Conservation (phyloP, 495 filamentous ascomycete species). For the Penicillium cinerascens region DNA sequence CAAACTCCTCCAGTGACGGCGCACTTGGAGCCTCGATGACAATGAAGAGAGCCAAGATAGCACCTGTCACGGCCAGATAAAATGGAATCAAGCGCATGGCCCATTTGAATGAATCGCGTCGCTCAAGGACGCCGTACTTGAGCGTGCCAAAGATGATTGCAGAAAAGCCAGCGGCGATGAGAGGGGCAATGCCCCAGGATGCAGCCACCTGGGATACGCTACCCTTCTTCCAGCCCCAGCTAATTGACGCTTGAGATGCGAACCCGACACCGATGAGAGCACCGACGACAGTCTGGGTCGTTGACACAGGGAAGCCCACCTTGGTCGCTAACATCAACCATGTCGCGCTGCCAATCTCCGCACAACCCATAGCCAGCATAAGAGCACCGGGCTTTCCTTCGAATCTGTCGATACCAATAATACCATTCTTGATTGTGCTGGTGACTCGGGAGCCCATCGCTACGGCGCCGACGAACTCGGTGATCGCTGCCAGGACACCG, state of each 20-base stretch:
- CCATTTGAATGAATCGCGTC: slow-evolving; percentile 53
- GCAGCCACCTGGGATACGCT: slow-evolving; percentile 58
- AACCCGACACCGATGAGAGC: slow-evolving; percentile 63
- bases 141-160: slow-evolving; percentile 60
- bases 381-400: slow-evolving; percentile 48
- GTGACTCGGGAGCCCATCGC: slow-evolving; percentile 62
- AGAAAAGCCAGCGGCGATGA: slow-evolving; percentile 54
- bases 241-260: slow-evolving; percentile 51
- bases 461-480: slow-evolving; percentile 57
- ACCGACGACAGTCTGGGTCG: slow-evolving; percentile 62
- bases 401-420: slow-evolving; percentile 55
- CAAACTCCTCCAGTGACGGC: slow-evolving; percentile 42
- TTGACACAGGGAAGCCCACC: slow-evolving; percentile 57
- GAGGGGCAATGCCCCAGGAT: slow-evolving; percentile 60
- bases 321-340: slow-evolving; percentile 58
- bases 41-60: slow-evolving; percentile 62
- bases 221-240: slow-evolving; percentile 53
- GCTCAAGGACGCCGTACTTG: slow-evolving; percentile 60
- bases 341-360: slow-evolving; percentile 54
- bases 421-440: slow-evolving; percentile 63
- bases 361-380: slow-evolving; percentile 63
- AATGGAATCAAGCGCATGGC: slow-evolving; percentile 57
- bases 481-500: slow-evolving; percentile 33
- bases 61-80: slow-evolving; percentile 59
- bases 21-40: slow-evolving; percentile 40